phyloP scores from a whole-genome alignment of 2,329 filamentous ascomycete genomes.

The Neonectria magnoliae region DNA sequence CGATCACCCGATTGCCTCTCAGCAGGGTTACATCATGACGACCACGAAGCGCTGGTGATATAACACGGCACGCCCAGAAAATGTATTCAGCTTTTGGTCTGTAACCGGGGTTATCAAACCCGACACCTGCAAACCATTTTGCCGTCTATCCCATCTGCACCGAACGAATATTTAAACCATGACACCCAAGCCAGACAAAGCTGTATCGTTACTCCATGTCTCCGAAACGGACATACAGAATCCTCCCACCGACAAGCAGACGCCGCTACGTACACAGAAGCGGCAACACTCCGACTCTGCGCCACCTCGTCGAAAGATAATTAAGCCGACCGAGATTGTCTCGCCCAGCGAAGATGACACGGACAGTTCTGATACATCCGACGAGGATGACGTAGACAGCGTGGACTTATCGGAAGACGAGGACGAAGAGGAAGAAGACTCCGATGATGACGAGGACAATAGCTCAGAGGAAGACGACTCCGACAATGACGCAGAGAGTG shows the following conservation, averaged over 20 bases:
- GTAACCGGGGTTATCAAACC: neutral
- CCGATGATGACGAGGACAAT: neutral
- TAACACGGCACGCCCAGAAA: conserved; percentile 11
- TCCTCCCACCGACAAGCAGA: neutral
- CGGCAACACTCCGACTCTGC: neutral
- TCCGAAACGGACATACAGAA: neutral
- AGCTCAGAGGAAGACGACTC: conserved; percentile 3
- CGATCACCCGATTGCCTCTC: conserved; percentile 34
- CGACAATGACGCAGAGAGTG: conserved; percentile 33
- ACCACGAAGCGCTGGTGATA: conserved; percentile 18
- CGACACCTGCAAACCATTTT: neutral
- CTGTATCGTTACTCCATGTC: neutral
- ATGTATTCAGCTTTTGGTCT: neutral
- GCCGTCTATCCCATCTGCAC: neutral
- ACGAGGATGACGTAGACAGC: conserved; percentile 13
- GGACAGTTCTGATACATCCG: conserved; percentile 15
- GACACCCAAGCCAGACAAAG: neutral
- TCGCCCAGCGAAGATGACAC: conserved; percentile 14
- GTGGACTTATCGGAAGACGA: conserved; percentile 6
- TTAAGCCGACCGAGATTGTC: conserved; percentile 15
- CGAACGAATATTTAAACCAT: neutral
- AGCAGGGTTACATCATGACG: conserved; percentile 39
- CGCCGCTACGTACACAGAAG: neutral
- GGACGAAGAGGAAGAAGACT: conserved; percentile 10
- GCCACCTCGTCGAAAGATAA: neutral